Evolutionary conservation across 2,329 filamentous ascomycete genomes (phyloP).

Genomic region (Fusarium buxicola): DNA sequence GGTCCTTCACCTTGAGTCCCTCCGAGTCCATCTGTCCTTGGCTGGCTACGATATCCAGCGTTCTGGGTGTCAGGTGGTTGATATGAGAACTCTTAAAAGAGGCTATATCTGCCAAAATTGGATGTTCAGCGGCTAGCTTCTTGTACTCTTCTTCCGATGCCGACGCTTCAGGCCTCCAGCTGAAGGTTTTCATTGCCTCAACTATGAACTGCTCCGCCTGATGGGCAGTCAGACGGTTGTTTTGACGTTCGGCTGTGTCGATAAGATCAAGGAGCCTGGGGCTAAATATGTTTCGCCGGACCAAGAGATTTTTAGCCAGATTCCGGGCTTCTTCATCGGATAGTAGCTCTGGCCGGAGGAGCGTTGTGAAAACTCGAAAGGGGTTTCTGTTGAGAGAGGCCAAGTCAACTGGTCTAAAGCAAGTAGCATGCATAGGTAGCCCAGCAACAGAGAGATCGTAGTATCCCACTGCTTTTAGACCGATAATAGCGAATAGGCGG

Average conservation of each 20-base stretch:
- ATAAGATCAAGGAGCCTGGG: slow-evolving; percentile 53
- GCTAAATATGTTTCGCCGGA: slow-evolving; percentile 56
- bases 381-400: slow-evolving; percentile 49
- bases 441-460: slow-evolving; percentile 61
- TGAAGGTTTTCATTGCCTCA: slow-evolving; percentile 59
- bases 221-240: slow-evolving; percentile 41
- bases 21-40: slow-evolving; percentile 56
- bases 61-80: slow-evolving; percentile 65
- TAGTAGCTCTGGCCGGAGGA: slow-evolving; percentile 57
- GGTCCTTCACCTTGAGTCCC: slow-evolving; percentile 59
- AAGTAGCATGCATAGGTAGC: slow-evolving; percentile 64
- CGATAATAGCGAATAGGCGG: slow-evolving; percentile 60
- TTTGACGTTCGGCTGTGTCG: slow-evolving; percentile 48
- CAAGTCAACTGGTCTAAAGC: slow-evolving; percentile 57
- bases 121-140: slow-evolving; percentile 56
- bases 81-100: slow-evolving; percentile 59
- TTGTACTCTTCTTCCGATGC: slow-evolving; percentile 57
- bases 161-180: slow-evolving; percentile 58
- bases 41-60: slow-evolving; percentile 59
- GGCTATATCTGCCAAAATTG: slow-evolving; percentile 61
- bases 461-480: slow-evolving; percentile 63
- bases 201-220: slow-evolving; percentile 54
- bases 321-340: slow-evolving; percentile 45
- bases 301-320: slow-evolving; percentile 51
- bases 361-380: slow-evolving; percentile 55